Base-by-base conservation (phyloP, 2,329 filamentous ascomycete species). In the Penicillium sp. region DNA sequence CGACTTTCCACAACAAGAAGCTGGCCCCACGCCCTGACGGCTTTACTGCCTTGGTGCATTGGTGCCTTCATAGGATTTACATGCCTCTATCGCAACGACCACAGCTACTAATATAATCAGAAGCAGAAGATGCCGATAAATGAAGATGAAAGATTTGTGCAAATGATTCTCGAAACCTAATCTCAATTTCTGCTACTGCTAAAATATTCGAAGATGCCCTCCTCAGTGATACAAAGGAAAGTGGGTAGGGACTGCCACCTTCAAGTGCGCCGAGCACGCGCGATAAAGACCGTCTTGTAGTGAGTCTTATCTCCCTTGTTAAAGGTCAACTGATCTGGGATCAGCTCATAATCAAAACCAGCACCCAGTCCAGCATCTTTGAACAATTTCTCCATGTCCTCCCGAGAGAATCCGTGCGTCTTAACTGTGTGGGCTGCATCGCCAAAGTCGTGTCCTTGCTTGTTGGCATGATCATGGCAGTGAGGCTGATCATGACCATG, bases 341-440 rank as follows among this genome's bases (percentile, higher is more conserved):
- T 68, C 15, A 83, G 76, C 66, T 82, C 74, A 57, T 89, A 83
- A 10, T 78, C 80, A 68, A 91, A 89, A n/a, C 79, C 80, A 8
- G 75, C 73, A 0, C 77, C 82, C 17, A 82, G 78, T 0, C 89
- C 89, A 0, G 89, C 89, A n/a, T 78, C 76, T 58, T 82, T 80
- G 67, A 90, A 91, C 64, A 91, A 82, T 22, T 76, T 73, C 67
- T 78, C 81, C 54, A 91, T 84, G 31, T 84, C 78, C 11, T 83
- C 81, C 70, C 85, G 76, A 1, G 80, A 82, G 73, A 93, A 92
- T 0, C 90, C 89, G 62, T 86, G 81, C 55, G 89, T 87, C 35
- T 83, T 83, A 20, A 92, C 82, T 0, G 86, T 88, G 38, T 82
- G 74, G 4, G 70, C 67, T 56, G 79, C 78, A 6, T 80, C 68